A percentile compares a stretch with the other conserved stretches of the same genome.
Evolutionary conservation across 768 basidiomycete species (phyloP).

Genomic region (Termitomyces sp.): DNA sequence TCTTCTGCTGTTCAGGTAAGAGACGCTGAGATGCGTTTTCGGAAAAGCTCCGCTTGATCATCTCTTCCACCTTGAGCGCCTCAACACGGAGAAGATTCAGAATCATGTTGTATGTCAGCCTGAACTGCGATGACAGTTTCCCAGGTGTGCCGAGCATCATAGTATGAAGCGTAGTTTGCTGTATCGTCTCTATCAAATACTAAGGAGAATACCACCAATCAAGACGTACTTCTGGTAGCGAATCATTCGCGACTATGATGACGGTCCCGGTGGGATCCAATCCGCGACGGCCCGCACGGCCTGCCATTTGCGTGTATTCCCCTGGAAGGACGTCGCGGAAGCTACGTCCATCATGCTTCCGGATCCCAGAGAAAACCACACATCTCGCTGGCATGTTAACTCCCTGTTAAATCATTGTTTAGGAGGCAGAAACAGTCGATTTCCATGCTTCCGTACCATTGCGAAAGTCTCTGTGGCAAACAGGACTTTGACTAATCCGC

Average conservation of each 20-base stretch:
- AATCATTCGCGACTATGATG: constrained; percentile 79
- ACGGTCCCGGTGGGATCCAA: constrained; percentile 95
- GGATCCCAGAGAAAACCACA: constrained; percentile 91
- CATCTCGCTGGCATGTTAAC: constrained; percentile 99
- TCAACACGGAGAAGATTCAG: constrained; percentile 94
- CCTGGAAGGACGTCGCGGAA: constrained; percentile 90
- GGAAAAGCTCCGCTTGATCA: constrained; percentile 99
- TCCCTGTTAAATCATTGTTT: constrained; percentile 49
- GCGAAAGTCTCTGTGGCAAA: constrained; percentile 99
- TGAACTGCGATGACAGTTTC: constrained; percentile 92
- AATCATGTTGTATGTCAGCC: constrained; percentile 99
- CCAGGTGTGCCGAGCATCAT: constrained; percentile 97
- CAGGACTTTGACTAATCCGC: constrained; percentile 91
- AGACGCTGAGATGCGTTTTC: constrained; percentile 94
- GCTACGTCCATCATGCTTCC: constrained; percentile 91
- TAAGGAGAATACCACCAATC: background rate
- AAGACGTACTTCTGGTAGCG: constrained; percentile 71
- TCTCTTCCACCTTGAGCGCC: constrained; percentile 93
- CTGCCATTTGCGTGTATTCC: constrained; percentile 99
- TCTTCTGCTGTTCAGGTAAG: constrained; percentile 89
- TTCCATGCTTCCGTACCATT: constrained; percentile 58
- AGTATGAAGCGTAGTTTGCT: constrained; percentile 70
- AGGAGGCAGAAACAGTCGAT: background rate
- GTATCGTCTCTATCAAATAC: constrained; percentile 4
- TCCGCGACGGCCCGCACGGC: constrained; percentile 93